Evolutionary conservation across 805 yeast species (phyloP).

Genomic region (Debaryomyces tyrocola): DNA sequence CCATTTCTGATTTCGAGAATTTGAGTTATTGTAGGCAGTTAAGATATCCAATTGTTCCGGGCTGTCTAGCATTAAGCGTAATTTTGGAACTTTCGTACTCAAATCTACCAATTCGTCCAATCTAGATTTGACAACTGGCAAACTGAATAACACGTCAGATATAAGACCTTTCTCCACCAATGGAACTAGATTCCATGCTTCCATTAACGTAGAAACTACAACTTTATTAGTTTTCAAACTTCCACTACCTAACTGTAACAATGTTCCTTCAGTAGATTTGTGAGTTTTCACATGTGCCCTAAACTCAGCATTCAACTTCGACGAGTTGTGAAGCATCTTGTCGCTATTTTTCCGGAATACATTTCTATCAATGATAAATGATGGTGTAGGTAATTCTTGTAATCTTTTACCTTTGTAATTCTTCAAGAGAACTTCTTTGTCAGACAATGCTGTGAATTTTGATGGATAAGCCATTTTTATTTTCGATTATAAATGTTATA

Average conservation of each 20-base stretch:
- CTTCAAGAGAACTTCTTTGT: conserved; percentile 19
- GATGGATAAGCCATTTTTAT: conserved; percentile 7
- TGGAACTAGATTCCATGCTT: conserved; percentile 56
- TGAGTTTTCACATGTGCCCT: conserved; percentile 79
- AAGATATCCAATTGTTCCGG: conserved; percentile 54
- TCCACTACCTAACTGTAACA: conserved; percentile 46
- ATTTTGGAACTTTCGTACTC: conserved; percentile 38
- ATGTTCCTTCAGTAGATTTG: conserved; percentile 61
- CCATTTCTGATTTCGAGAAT: conserved; percentile 45
- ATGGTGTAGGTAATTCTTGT: conserved; percentile 58
- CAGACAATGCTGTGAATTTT: conserved; percentile 15
- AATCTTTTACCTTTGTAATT: conserved; percentile 43
- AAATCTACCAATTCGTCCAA: conserved; percentile 49
- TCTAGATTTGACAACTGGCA: conserved; percentile 49
- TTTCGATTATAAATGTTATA: background rate
- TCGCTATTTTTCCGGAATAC: conserved; percentile 30
- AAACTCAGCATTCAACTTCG: conserved; percentile 42
- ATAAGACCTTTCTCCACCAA: conserved; percentile 39
- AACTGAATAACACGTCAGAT: conserved; percentile 31
- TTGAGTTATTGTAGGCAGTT: conserved; percentile 28
- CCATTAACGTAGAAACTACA: conserved; percentile 68
- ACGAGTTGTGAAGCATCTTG: conserved; percentile 49
- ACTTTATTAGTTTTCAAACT: conserved; percentile 45
- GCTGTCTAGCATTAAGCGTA: conserved; percentile 64
- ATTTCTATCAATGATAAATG: conserved; percentile 41